Evolutionary conservation across 1,284 basidiomycete genomes (phyloP).

Genomic region (Ceratobasidium sp.): DNA sequence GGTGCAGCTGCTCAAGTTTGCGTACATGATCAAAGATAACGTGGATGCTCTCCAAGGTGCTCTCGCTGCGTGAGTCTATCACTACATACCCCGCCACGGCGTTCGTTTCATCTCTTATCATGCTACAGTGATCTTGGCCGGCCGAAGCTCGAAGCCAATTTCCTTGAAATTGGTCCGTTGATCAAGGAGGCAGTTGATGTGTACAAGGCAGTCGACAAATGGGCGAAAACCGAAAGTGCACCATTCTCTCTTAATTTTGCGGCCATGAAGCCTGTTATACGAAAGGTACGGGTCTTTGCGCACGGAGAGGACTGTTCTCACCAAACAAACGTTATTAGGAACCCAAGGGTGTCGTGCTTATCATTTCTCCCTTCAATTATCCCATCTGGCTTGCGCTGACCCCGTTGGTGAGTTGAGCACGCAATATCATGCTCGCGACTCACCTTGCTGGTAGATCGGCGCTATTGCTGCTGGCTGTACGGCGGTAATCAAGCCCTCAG

Average conservation of each 20-base stretch:
- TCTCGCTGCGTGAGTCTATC: constrained; percentile 48
- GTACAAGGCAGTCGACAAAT: constrained; percentile 75
- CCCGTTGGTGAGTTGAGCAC: constrained; percentile 63
- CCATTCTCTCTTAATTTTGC: constrained; percentile 66
- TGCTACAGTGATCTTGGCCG: constrained; percentile 58
- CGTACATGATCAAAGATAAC: constrained; percentile 62
- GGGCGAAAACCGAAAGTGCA: constrained; percentile 75
- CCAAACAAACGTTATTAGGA: constrained; percentile 55
- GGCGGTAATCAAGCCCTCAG: constrained; percentile 82
- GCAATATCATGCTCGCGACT: neutral
- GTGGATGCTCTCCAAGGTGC: constrained; percentile 56
- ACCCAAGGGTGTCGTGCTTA: constrained; percentile 77
- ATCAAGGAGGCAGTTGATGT: constrained; percentile 71
- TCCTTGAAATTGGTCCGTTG: constrained; percentile 54
- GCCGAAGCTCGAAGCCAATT: constrained; percentile 51
- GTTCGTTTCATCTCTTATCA: neutral
- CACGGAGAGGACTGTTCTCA: neutral
- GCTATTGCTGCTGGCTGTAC: constrained; percentile 86
- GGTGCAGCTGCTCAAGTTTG: constrained; percentile 63
- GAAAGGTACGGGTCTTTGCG: constrained; percentile 57
- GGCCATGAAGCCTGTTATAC: constrained; percentile 69
- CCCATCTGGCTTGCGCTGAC: constrained; percentile 64
- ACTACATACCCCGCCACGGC: neutral
- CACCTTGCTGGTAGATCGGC: constrained; percentile 62
- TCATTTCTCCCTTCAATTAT: constrained; percentile 69